Conservation (phyloP, 306 rosid genomes). For the Crotalaria pallida region DNA sequence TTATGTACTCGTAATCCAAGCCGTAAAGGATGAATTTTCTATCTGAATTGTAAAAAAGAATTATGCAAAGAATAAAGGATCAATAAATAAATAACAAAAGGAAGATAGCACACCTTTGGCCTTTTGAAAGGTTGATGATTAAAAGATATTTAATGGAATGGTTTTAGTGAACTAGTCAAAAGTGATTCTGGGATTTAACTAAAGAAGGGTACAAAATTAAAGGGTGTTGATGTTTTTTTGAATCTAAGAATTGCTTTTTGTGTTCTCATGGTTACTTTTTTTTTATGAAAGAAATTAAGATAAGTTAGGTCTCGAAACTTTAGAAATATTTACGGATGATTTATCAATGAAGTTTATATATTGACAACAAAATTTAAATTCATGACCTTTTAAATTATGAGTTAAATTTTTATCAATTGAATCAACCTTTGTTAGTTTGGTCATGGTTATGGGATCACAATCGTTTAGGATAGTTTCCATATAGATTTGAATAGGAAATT, state of each 20-base stretch:
- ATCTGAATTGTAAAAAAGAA: background rate
- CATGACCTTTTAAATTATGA: no score
- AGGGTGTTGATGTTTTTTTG: slow-evolving; percentile 18
- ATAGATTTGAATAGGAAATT: slow-evolving; percentile 9
- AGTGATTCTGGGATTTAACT: slow-evolving; percentile 40
- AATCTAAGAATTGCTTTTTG: slow-evolving; percentile 34
- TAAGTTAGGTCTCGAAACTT: no score
- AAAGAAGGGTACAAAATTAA: slow-evolving; percentile 29
- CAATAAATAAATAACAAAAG: background rate
- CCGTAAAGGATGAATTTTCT: background rate
- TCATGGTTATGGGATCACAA: background rate
- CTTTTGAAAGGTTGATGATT: slow-evolving; percentile 36
- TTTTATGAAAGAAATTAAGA: no score
- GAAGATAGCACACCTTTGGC: background rate
- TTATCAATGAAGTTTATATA: no score
- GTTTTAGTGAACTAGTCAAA: slow-evolving; percentile 45
- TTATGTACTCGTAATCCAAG: background rate
- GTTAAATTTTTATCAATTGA: no score
- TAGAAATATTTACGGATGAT: no score
- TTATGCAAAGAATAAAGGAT: background rate
- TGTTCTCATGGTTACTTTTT: background rate
- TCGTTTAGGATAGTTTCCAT: background rate
- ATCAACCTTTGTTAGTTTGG: no score
- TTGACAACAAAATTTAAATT: no score
- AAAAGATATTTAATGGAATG: slow-evolving; percentile 40